A percentile compares a stretch with the other conserved stretches of the same genome.
Conservation (phyloP, 1,139 yeast genomes). For the Nadsonia starkeyi-henricii region DNA sequence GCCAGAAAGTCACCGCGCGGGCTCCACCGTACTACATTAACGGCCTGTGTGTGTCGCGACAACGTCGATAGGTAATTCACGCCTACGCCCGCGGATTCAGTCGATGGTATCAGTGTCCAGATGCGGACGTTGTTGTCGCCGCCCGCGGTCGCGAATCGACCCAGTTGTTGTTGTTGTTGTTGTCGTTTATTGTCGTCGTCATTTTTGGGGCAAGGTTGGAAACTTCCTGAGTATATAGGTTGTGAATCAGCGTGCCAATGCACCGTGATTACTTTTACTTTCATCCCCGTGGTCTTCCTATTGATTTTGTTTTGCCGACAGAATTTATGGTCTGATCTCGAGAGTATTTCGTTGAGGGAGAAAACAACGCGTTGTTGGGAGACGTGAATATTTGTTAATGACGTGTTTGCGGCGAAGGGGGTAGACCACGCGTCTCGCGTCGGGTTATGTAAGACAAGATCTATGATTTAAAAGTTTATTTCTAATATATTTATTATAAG, state of each 20-base stretch:
- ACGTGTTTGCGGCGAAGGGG: too few relatives aligned
- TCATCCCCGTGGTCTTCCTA: too few relatives aligned
- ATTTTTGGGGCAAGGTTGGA: slow-evolving; percentile 39
- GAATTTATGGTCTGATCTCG: too few relatives aligned
- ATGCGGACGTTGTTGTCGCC: slow-evolving; percentile 83
- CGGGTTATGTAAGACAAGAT: too few relatives aligned
- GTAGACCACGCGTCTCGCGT: too few relatives aligned
- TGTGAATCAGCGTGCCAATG: slow-evolving; percentile 74
- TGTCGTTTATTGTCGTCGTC: slow-evolving; percentile 10
- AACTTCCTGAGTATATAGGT: slow-evolving; percentile 73
- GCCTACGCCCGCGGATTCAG: slow-evolving; percentile 15
- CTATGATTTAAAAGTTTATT: too few relatives aligned
- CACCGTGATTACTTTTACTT: slow-evolving; percentile 48
- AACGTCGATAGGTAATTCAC: slow-evolving; percentile 49
- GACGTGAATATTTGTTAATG: too few relatives aligned
- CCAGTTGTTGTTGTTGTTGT: not conserved
- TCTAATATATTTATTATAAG: too few relatives aligned
- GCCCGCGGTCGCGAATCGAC: slow-evolving; percentile 74
- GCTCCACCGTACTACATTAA: slow-evolving; percentile 75
- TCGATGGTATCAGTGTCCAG: slow-evolving; percentile 26
- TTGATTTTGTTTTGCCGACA: too few relatives aligned
- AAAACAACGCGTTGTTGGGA: too few relatives aligned
- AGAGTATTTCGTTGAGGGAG: too few relatives aligned
- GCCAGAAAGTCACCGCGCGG: slow-evolving; percentile 50
- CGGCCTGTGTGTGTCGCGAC: slow-evolving; percentile 85